Conservation (phyloP, 1,284 basidiomycete genomes). For the Hemileia vastatrix region DNA sequence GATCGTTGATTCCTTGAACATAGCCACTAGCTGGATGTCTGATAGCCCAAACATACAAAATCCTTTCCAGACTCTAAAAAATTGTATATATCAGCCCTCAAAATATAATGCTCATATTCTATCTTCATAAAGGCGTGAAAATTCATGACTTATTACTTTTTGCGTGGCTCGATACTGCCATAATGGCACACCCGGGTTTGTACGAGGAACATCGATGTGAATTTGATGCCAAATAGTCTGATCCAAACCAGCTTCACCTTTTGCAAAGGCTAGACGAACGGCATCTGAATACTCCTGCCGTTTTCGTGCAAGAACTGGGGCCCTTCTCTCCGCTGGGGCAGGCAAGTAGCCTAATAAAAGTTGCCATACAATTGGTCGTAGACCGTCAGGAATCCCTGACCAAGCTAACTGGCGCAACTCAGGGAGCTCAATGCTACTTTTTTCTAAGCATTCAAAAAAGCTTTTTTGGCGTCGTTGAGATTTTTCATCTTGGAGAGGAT, state of each 20-base stretch:
- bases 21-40: conserved; percentile 92
- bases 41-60: conserved; percentile 95
- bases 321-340: conserved; percentile 65
- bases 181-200: conserved; percentile 74
- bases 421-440: conserved; percentile 56
- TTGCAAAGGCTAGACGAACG: conserved; percentile 81
- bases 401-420: conserved; percentile 85
- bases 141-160: no score
- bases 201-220: conserved; percentile 89
- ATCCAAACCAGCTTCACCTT: conserved; percentile 70
- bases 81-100: not conserved
- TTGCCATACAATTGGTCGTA: conserved; percentile 90
- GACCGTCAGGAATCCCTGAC: conserved; percentile 79
- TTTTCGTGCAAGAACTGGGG: conserved; percentile 71
- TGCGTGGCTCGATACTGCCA: conserved; percentile 85
- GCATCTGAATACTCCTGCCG: conserved; percentile 81
- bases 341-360: conserved; percentile 88
- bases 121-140: no score
- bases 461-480: conserved; percentile 17
- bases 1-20: conserved; percentile 95
- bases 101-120: no score
- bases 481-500: not conserved
- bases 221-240: conserved; percentile 96
- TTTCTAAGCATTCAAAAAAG: conserved; percentile 32
- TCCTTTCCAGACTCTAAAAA: conserved; percentile 70